Percentiles rank a stretch among this genome's conserved stretches.
Evolutionary conservation across 1,139 yeast species (phyloP).

Genomic region (Suhomyces ambrosiae): DNA sequence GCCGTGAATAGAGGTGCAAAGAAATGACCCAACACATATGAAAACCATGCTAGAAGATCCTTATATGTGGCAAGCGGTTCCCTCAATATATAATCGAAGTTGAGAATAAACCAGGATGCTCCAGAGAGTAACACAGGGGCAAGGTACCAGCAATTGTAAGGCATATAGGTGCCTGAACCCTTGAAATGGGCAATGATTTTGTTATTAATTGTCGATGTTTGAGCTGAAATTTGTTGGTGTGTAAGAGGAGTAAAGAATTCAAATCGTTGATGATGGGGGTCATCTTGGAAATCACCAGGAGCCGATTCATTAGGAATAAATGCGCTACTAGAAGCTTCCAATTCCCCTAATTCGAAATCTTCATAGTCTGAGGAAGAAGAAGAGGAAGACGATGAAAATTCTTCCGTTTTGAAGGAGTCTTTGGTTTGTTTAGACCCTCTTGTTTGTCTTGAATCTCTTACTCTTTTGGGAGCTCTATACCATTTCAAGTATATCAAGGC

Average conservation of each 20-base stretch:
- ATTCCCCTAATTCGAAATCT: slow-evolving; percentile 12
- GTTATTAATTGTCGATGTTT: slow-evolving; percentile 11
- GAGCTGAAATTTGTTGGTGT: slow-evolving; percentile 10
- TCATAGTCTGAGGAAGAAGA: slow-evolving; percentile 7
- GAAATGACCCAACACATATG: slow-evolving; percentile 62
- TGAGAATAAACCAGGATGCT: slow-evolving; percentile 43
- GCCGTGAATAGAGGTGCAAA: slow-evolving; percentile 64
- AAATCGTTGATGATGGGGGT: slow-evolving; percentile 11
- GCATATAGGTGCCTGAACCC: slow-evolving; percentile 14
- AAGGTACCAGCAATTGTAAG: slow-evolving; percentile 25
- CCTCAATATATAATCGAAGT: slow-evolving; percentile 40
- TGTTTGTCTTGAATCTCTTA: neutral
- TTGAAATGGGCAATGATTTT: slow-evolving; percentile 10
- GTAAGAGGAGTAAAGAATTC: slow-evolving; percentile 11
- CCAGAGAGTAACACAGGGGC: slow-evolving; percentile 34
- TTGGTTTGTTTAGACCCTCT: neutral
- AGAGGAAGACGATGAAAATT: slow-evolving; percentile 2
- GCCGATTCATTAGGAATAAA: slow-evolving; percentile 4
- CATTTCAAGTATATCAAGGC: slow-evolving; percentile 18
- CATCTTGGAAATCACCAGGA: slow-evolving; percentile 18
- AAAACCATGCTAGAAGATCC: slow-evolving; percentile 60
- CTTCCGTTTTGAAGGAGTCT: neutral
- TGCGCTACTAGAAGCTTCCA: slow-evolving; percentile 2
- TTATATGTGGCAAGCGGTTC: slow-evolving; percentile 33
- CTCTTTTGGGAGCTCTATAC: slow-evolving; percentile 9